Percentiles rank a stretch among this genome's conserved stretches.
Evolutionary conservation across 345 rosid genomes (phyloP).

Genomic region (Eucalyptus regnans): DNA sequence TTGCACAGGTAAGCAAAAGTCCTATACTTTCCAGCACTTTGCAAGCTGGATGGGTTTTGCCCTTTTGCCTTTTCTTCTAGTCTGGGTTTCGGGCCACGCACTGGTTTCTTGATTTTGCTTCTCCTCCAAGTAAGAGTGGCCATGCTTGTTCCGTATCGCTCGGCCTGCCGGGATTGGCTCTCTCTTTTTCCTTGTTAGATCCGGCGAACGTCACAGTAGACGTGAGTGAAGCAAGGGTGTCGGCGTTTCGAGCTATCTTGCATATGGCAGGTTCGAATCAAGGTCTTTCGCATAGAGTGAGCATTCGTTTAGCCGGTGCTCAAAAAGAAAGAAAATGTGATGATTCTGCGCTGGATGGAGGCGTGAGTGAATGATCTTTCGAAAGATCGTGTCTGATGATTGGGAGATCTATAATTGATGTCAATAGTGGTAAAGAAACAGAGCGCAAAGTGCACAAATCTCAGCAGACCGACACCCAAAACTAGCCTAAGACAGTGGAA

Average conservation of each 20-base stretch:
- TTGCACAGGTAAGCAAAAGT: background rate
- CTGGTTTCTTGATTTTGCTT: background rate
- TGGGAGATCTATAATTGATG: background rate
- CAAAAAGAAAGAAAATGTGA: background rate
- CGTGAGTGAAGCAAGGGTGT: background rate
- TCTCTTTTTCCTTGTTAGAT: background rate
- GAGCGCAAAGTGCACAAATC: background rate
- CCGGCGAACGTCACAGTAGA: background rate
- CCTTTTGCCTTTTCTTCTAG: background rate
- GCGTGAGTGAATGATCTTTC: background rate
- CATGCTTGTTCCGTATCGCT: background rate
- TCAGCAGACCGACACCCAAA: background rate
- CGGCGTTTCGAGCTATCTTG: background rate
- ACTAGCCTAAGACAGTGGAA: background rate
- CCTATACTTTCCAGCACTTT: background rate
- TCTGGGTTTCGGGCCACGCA: background rate
- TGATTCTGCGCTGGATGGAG: background rate
- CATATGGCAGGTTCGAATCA: background rate
- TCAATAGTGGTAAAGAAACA: background rate
- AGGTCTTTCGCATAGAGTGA: background rate
- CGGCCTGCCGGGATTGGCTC: background rate
- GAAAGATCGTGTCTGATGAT: background rate
- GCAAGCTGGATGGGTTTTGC: background rate
- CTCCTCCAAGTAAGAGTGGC: background rate
- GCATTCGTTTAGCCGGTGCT: background rate